Conservation (phyloP, 2,329 filamentous ascomycete species). For the Cryphonectria naterciae region DNA sequence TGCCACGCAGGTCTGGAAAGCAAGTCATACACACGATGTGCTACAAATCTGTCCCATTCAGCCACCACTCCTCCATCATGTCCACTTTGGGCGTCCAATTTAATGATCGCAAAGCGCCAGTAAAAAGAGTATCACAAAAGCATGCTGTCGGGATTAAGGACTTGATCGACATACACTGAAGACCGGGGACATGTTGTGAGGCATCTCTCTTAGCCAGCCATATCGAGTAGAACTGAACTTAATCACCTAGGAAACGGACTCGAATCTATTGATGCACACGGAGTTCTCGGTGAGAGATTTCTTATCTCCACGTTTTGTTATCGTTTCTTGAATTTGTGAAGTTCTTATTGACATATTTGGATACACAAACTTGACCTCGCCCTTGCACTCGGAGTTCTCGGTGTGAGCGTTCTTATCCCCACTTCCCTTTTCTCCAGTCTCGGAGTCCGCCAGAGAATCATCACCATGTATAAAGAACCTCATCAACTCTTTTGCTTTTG, state of each 20-base stretch:
- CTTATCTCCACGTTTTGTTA: neutral
- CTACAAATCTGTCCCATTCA: neutral
- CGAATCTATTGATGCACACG: neutral
- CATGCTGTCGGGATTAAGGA: neutral
- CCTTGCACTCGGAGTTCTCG: slow-evolving; percentile 1
- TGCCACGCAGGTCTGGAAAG: neutral
- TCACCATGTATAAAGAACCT: neutral
- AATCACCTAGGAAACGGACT: neutral
- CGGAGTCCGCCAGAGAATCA: slow-evolving; percentile 8
- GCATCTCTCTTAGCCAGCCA: neutral
- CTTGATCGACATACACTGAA: neutral
- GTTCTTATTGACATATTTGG: neutral
- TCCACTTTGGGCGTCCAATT: neutral
- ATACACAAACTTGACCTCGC: neutral
- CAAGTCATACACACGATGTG: neutral
- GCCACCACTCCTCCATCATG: neutral
- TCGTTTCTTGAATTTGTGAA: neutral
- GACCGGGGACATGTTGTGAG: neutral
- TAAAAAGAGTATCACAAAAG: neutral
- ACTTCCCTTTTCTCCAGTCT: slow-evolving; percentile 4
- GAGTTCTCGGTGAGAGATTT: neutral
- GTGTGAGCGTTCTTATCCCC: neutral
- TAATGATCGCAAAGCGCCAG: neutral
- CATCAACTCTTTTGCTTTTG: neutral
- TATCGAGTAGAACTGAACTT: neutral